Evolutionary conservation across 768 basidiomycete species (phyloP).

Genomic region (Erythrobasidium yunnanense): DNA sequence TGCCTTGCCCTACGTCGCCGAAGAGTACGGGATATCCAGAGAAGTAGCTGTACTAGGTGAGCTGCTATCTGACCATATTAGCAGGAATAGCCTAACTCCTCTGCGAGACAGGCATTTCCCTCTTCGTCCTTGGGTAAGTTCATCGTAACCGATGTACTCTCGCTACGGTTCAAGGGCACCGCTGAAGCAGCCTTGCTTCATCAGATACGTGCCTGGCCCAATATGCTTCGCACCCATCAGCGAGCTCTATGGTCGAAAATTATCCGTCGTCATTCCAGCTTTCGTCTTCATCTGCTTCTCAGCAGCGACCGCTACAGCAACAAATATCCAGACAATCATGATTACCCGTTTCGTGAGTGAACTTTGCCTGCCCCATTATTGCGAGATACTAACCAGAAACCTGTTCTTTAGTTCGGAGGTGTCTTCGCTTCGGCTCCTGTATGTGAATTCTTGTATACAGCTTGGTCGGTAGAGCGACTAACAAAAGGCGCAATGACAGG

Average conservation of each 20-base stretch:
- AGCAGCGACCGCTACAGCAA: slow-evolving; percentile 41
- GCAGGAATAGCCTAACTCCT: not conserved
- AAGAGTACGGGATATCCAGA: slow-evolving; percentile 36
- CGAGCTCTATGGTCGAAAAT: slow-evolving; percentile 40
- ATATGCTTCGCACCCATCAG: slow-evolving; percentile 38
- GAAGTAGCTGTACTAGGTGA: slow-evolving; percentile 40
- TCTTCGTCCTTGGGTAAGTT: slow-evolving; percentile 25
- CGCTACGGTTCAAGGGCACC: not conserved
- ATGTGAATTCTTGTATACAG: slow-evolving; percentile 36
- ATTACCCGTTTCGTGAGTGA: slow-evolving; percentile 39
- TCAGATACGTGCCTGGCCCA: slow-evolving; percentile 33
- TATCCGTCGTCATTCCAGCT: slow-evolving; percentile 36
- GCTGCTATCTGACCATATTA: no score
- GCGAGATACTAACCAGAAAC: not conserved
- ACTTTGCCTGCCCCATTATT: not conserved
- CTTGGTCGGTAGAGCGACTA: not conserved
- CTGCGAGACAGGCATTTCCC: slow-evolving; percentile 23
- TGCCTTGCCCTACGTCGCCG: slow-evolving; percentile 34
- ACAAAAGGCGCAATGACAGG: not conserved
- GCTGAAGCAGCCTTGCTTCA: slow-evolving; percentile 4
- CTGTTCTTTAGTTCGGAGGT: slow-evolving; percentile 25
- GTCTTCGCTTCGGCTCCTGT: slow-evolving; percentile 39
- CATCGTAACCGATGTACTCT: not conserved
- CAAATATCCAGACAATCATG: slow-evolving; percentile 41
- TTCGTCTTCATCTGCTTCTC: slow-evolving; percentile 41